Base-by-base conservation (phyloP, 495 filamentous ascomycete species). In the Platismatia glauca region DNA sequence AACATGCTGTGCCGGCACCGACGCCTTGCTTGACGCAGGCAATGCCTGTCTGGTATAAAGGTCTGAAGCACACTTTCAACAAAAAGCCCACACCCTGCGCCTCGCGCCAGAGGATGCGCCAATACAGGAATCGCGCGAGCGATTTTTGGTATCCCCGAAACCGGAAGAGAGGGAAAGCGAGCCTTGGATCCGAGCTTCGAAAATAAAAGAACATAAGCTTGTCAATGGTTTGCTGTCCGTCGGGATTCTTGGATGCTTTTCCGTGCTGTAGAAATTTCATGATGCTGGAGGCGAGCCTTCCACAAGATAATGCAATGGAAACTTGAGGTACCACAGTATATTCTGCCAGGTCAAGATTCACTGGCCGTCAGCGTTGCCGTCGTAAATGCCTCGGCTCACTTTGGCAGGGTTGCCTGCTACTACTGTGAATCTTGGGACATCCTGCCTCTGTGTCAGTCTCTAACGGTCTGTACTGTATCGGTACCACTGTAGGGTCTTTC, bases 341-440 rank as follows among this genome's bases (percentile, higher is more conserved):
- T 13, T 11, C 53, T 11, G 35, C 29, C 18, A 39, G 29, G 4
- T 24, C n/a, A 7, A 24, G 27, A 6, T 16, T 65, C 58, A 65
- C 48, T 60, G 57, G 41, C 58, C 64, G 18, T 70, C 68, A 22
- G 59, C 62, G 43, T 64, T 70, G 20, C 68, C 68, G 31, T 70
- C 68, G 60, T 79, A 80, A 59, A 83, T 76, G 22, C 81, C 81
- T 41, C 81, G 77, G 38, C 80, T 79, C 31, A 86, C 78, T 66
- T 77, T 78, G 31, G 85, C 82, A 37, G 85, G 85, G 66, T 87
- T 86, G 55, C 85, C 85, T 53, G 77, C 78, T 12, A 82, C 86
- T 37, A 87, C 76, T 9, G 82, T 87, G 64, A 78, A 81, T 60
- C 77, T 73, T 63, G 83, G 83, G 24, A 88, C 82, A 67, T 87